Evolutionary conservation across 768 basidiomycete genomes (phyloP), one percentile per base, ranked within the genome.

Genomic region (Sporobolomyces phaffii): DNA sequence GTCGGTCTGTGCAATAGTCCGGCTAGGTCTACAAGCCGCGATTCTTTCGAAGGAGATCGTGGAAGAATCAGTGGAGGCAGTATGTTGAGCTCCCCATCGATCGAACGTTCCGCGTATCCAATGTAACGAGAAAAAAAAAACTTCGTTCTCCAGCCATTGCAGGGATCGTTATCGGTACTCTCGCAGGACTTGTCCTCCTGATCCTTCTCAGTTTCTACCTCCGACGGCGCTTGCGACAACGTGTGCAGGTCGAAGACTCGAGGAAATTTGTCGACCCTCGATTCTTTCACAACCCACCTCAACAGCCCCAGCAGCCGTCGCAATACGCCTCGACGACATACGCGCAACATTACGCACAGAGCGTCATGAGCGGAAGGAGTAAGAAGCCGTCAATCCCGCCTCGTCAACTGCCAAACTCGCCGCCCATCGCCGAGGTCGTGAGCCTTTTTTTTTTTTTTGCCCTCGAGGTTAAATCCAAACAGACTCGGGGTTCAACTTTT

Each of bases 281-380:
- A n/a, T n/a, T n/a, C n/a, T n/a, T n/a, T n/a, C n/a, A n/a, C 50
- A 28, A 44, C 33, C 7, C 51, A 33, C 3, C 41, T 18, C 11
- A 34, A 14, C 18, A 29, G 29, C n/a, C 18, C 31, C 36, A 44
- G 26, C 4, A 36, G 28, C 33, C 26, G 6, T 22, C 36, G 40
- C n/a, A 43, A 26, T 33, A 9, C 34, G 38, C 38, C 10, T 9
- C 38, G 38, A 38, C 51, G 28, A 61, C 50, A 11, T 51, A 44
- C 6, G 65, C 65, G 17, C 65, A 67, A 29, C 3, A 44, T 24
- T 50, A 62, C 13, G 60, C 53, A 6, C 18, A 50, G n/a, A 41
- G 43, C 31, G 56, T 58, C 56, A 44, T 45, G 56, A 45, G 56
- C 31, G 20, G 31, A 29, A 13, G 36, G 22, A 31, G 28, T 44